Conservation (phyloP, 805 yeast species). For the Metschnikowia vanudenii region DNA sequence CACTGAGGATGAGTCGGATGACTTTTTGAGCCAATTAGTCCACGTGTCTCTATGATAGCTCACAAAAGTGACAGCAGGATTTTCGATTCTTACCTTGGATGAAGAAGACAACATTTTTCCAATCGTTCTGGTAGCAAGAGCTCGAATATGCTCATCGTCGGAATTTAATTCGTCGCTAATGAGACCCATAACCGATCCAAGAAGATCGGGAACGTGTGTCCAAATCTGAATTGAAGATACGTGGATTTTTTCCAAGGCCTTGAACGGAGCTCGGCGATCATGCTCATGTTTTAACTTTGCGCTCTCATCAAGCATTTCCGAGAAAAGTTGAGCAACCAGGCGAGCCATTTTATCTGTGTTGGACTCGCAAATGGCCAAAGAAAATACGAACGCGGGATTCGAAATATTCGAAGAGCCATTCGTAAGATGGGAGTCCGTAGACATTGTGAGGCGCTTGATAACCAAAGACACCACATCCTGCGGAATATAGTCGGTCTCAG, state of each 20-base stretch:
- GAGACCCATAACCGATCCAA: constrained; percentile 72
- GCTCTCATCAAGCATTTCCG: constrained; percentile 66
- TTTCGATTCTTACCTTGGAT: constrained; percentile 29
- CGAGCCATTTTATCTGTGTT: constrained; percentile 75
- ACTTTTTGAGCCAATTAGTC: constrained; percentile 70
- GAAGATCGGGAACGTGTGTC: constrained; percentile 72
- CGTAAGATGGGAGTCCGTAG: constrained; percentile 32
- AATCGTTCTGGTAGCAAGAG: constrained; percentile 69
- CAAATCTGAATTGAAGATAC: constrained; percentile 64
- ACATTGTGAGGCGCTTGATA: constrained; percentile 48
- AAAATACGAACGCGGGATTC: constrained; percentile 63
- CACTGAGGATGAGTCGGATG: constrained; percentile 60
- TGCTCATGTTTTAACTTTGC: constrained; percentile 17
- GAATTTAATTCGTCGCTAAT: constrained; percentile 79
- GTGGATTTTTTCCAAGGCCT: constrained; percentile 61
- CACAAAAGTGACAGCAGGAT: constrained; percentile 57
- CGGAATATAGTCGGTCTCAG: constrained; percentile 68
- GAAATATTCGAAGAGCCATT: constrained; percentile 29
- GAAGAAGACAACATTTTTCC: constrained; percentile 53
- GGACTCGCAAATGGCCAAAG: constrained; percentile 63
- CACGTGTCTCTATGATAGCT: constrained; percentile 59
- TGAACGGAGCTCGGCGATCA: constrained; percentile 24
- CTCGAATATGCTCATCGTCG: constrained; percentile 59
- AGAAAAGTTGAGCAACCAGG: constrained; percentile 71
- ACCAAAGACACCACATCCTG: constrained; percentile 58